Percentiles rank a stretch among this genome's conserved stretches.
Evolutionary conservation across 768 basidiomycete genomes (phyloP).

Genomic region (Crassisporium funariophilum): DNA sequence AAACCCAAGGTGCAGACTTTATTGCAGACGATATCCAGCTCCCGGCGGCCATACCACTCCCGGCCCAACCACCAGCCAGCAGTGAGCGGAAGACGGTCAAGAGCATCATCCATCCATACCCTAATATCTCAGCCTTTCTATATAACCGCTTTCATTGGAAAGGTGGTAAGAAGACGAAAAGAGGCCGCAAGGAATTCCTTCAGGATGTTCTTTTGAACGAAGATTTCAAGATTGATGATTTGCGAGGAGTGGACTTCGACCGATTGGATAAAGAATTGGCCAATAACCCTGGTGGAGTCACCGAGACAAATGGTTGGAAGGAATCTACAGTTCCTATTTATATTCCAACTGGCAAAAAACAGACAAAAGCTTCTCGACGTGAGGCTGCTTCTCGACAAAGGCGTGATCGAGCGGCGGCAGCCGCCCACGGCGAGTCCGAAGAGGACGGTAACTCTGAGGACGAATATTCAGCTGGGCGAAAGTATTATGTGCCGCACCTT

Average conservation of each 20-base stretch:
- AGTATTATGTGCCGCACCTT: constrained; percentile 18
- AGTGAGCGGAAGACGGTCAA: constrained; percentile 3
- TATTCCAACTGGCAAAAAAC: constrained; percentile 23
- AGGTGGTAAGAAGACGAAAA: constrained; percentile 16
- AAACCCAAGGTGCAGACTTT: constrained; percentile 11
- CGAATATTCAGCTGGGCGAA: constrained; percentile 7
- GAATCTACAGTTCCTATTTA: constrained; percentile 19
- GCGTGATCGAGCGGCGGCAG: constrained; percentile 5
- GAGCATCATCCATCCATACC: constrained; percentile 25
- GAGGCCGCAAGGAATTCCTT: constrained; percentile 8
- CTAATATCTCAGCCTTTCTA: constrained; percentile 22
- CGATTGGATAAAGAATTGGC: constrained; percentile 20
- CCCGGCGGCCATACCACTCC: not conserved
- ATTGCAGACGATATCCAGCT: constrained; percentile 4
- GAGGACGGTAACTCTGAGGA: constrained; percentile 11
- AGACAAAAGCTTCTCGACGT: constrained; percentile 16
- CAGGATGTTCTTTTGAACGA: constrained; percentile 15
- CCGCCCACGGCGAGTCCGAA: constrained; percentile 8
- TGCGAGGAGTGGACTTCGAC: constrained; percentile 23
- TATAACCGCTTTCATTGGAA: constrained; percentile 25
- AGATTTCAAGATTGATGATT: constrained; percentile 16
- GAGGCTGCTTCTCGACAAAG: constrained; percentile 10
- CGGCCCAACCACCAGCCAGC: not conserved
- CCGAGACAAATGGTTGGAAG: constrained; percentile 26
- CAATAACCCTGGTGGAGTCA: constrained; percentile 11